phyloP scores from a whole-genome alignment of 2,329 filamentous ascomycete genomes.

The Curvularia verruculosa region DNA sequence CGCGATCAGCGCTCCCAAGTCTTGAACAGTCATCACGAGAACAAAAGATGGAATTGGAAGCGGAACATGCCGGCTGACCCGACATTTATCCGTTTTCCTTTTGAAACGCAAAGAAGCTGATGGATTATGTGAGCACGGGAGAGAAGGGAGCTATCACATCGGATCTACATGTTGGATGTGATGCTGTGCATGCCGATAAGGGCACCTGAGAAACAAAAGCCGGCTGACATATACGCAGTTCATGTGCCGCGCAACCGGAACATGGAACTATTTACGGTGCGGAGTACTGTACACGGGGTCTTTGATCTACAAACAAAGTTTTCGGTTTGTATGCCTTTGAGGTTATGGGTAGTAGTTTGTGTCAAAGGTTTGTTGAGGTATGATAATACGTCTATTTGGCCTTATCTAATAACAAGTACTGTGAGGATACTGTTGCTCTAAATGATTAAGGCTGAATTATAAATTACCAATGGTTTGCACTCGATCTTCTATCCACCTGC shows the following conservation, averaged over 20 bases:
- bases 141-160: not conserved
- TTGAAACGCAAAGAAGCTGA: not conserved
- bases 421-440: not conserved
- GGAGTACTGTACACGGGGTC: not conserved
- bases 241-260: not conserved
- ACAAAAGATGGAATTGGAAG: not conserved
- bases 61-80: not conserved
- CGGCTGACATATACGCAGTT: not conserved
- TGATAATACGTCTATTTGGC: not conserved
- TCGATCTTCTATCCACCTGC: not conserved
- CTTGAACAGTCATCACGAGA: not conserved
- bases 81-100: not conserved
- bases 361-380: not conserved
- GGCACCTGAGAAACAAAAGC: not conserved
- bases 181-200: not conserved
- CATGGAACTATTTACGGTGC: not conserved
- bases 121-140: not conserved
- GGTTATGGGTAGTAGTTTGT: not conserved
- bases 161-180: not conserved
- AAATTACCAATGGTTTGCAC: not conserved
- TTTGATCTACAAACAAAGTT: not conserved
- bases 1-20: not conserved
- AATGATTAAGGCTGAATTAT: not conserved
- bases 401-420: no score
- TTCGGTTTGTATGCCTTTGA: not conserved